Evolutionary conservation across 2,329 filamentous ascomycete genomes (phyloP).

Genomic region (Aspergillus calidoustus): DNA sequence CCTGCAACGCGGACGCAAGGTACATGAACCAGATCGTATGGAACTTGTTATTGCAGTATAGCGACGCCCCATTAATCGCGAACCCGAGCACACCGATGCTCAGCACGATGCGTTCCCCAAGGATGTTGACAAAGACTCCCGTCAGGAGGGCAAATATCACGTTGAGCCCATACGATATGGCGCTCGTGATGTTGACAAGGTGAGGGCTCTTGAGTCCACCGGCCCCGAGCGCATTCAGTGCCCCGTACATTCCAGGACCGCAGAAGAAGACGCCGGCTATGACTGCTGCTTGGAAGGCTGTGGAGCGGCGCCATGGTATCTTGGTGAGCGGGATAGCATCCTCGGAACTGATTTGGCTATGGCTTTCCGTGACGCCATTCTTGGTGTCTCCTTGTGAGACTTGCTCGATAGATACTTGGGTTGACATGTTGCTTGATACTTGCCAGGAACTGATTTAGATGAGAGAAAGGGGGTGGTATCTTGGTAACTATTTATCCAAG

Average conservation of each 20-base stretch:
- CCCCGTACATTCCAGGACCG: neutral
- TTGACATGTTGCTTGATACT: neutral
- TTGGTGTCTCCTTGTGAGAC: neutral
- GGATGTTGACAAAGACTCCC: neutral
- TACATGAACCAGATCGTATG: neutral
- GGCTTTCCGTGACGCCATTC: neutral
- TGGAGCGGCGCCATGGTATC: neutral
- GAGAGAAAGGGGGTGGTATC: too few relatives aligned
- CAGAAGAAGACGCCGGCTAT: neutral
- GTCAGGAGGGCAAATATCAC: neutral
- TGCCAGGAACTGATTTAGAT: too few relatives aligned
- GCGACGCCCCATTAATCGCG: neutral
- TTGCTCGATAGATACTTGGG: neutral
- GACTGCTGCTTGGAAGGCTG: neutral
- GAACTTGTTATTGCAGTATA: neutral
- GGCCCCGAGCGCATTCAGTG: constrained; percentile 2
- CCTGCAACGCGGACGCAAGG: neutral
- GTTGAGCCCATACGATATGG: neutral
- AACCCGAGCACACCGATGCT: neutral
- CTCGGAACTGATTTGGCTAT: neutral
- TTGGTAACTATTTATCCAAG: neutral
- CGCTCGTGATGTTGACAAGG: constrained; percentile 2
- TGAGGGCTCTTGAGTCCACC: neutral
- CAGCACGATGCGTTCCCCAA: neutral
- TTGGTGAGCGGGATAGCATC: neutral